Percentiles rank a stretch among this genome's conserved stretches.
These are phyloP conservation scores for Syzygium jambos DNA, from an alignment of 345 rosid genomes.

Conservation along the genomic window DNA sequence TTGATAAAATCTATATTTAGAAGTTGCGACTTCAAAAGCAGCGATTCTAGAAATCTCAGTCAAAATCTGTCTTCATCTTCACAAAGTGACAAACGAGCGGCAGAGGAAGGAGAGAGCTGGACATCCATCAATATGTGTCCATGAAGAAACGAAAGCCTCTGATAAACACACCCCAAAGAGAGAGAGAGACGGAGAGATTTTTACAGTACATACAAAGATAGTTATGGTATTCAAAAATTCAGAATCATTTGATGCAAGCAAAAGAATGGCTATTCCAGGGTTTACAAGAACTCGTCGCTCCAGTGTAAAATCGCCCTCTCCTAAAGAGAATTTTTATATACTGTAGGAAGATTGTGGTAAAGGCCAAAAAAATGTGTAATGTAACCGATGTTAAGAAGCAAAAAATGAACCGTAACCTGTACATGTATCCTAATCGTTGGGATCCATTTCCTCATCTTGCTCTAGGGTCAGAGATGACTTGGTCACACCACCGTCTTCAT, in stretches of 20 bases:
- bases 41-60: neutral
- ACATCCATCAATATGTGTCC: neutral
- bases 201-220: neutral
- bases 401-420: neutral
- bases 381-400: neutral
- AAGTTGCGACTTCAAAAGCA: neutral
- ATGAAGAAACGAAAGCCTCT: neutral
- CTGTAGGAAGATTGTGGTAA: neutral
- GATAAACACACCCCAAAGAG: neutral
- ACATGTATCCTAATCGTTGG: conserved; percentile 54
- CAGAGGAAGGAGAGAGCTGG: neutral
- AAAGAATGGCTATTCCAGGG: neutral
- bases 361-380: neutral
- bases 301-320: neutral
- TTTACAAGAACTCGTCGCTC: neutral
- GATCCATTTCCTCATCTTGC: conserved; percentile 94
- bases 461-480: conserved; percentile 38
- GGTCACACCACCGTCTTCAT: conserved; percentile 30
- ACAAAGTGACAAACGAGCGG: neutral
- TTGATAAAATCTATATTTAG: neutral
- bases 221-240: neutral
- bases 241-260: neutral
- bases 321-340: neutral
- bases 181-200: neutral
- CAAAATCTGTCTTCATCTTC: neutral